These are phyloP conservation scores for Saccharomycopsis sp. DNA, from an alignment of 805 yeast species.

Conservation along the genomic window DNA sequence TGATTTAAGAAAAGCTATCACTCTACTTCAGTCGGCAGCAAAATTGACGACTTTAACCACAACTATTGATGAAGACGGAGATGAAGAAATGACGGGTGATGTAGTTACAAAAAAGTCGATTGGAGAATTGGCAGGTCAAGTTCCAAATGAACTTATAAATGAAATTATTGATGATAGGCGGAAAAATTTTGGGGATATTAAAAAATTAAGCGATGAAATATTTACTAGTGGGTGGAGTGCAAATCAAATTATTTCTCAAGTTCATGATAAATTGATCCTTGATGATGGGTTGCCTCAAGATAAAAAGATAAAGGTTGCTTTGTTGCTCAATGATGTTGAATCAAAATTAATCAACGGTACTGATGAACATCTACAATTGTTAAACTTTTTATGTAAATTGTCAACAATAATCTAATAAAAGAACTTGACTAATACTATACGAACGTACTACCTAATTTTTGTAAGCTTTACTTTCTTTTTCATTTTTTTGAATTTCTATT, in stretches of 20 bases:
- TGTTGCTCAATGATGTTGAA: constrained; percentile 67
- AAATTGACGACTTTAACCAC: constrained; percentile 34
- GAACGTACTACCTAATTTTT: no score
- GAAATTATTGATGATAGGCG: constrained; percentile 35
- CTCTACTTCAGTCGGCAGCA: constrained; percentile 79
- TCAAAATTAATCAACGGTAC: constrained; percentile 73
- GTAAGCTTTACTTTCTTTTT: no score
- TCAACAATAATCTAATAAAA: constrained; percentile 31
- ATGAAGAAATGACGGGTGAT: constrained; percentile 27
- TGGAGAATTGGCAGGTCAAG: constrained; percentile 71
- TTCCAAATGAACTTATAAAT: constrained; percentile 44
- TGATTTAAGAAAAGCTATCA: constrained; percentile 89
- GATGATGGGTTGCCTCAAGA: constrained; percentile 42
- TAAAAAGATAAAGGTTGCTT: constrained; percentile 61
- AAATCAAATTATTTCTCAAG: constrained; percentile 59
- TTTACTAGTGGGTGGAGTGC: constrained; percentile 74
- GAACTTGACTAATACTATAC: no score
- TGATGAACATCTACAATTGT: constrained; percentile 77
- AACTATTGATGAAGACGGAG: constrained; percentile 28
- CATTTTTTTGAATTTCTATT: no score
- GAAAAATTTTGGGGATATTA: constrained; percentile 31
- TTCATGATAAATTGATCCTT: constrained; percentile 59
- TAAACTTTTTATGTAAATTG: constrained; percentile 55
- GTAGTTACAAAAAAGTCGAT: constrained; percentile 26
- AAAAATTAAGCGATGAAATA: constrained; percentile 41